A percentile compares a stretch with the other conserved stretches of the same genome.
Evolutionary conservation across 441 rosid genomes (phyloP).

Genomic region (Mallotus japonicus): DNA sequence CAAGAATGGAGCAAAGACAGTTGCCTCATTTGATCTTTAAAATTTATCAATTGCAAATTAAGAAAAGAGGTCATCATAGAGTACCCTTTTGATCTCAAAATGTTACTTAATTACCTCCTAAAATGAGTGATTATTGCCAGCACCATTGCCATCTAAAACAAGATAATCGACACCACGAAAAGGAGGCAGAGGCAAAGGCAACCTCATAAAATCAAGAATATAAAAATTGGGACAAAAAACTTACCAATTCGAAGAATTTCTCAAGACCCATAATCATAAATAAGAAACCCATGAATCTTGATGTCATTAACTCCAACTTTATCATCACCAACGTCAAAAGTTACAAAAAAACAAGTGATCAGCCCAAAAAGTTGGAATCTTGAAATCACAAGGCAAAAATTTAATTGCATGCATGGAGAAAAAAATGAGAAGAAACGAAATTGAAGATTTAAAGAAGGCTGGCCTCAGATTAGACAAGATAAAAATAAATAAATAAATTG

Average conservation of each 20-base stretch:
- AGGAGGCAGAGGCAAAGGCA: too few species aligned
- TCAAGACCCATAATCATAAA: slow-evolving; percentile 37
- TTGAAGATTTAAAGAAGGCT: slow-evolving; percentile 16
- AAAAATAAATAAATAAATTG: too few species aligned
- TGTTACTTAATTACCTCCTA: slow-evolving; percentile 10
- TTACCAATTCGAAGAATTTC: slow-evolving; percentile 31
- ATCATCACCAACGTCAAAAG: slow-evolving; percentile 7
- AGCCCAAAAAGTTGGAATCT: slow-evolving; percentile 35
- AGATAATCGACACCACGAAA: slow-evolving; percentile 13
- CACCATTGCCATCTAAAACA: background rate
- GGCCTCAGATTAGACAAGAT: background rate
- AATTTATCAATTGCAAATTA: slow-evolving; percentile 29
- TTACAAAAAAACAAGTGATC: slow-evolving; percentile 32
- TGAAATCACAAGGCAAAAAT: slow-evolving; percentile 34
- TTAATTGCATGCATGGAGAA: slow-evolving; percentile 28
- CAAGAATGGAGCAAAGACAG: slow-evolving; percentile 35
- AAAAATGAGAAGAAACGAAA: slow-evolving; percentile 22
- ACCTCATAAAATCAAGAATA: background rate
- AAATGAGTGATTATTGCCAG: slow-evolving; percentile 7
- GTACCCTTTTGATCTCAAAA: slow-evolving; percentile 32
- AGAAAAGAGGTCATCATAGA: slow-evolving; percentile 39
- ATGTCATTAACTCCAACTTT: slow-evolving; percentile 28
- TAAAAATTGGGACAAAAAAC: slow-evolving; percentile 34
- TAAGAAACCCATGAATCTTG: slow-evolving; percentile 17
- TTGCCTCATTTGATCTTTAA: slow-evolving; percentile 18